Evolutionary conservation across 2,329 filamentous ascomycete genomes (phyloP).

Genomic region (Exophiala xenobiotica): DNA sequence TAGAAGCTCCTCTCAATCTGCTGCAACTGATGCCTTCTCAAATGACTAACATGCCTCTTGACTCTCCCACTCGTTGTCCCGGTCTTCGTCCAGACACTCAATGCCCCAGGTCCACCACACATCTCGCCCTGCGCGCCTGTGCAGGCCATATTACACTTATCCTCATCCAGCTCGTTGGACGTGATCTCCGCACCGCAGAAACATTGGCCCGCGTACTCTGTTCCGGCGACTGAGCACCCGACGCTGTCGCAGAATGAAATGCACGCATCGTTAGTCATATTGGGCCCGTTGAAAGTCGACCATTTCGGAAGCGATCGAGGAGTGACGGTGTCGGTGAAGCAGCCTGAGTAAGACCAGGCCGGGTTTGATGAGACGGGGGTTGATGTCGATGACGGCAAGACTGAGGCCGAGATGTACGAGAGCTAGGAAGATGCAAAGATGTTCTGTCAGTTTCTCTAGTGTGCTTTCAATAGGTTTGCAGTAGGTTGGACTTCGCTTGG

Average conservation of each 20-base stretch:
- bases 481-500: too few species aligned
- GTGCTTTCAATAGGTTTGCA: too few species aligned
- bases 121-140: slow-evolving; percentile 47
- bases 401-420: not conserved
- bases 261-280: slow-evolving; percentile 49
- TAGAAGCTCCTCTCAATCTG: too few species aligned
- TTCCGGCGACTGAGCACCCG: slow-evolving; percentile 51
- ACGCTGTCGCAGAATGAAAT: slow-evolving; percentile 49
- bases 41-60: slow-evolving; percentile 13
- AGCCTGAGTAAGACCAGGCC: slow-evolving; percentile 37
- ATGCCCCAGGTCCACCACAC: slow-evolving; percentile 49
- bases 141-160: slow-evolving; percentile 31
- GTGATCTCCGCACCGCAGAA: slow-evolving; percentile 45
- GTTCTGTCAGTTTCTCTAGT: too few species aligned
- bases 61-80: slow-evolving; percentile 3
- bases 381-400: slow-evolving; percentile 3
- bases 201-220: slow-evolving; percentile 51
- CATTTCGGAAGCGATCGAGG: slow-evolving; percentile 44
- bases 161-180: slow-evolving; percentile 13
- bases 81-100: slow-evolving; percentile 24
- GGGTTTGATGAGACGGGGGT: slow-evolving; percentile 6
- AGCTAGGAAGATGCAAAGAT: too few species aligned
- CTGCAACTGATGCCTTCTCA: not conserved
- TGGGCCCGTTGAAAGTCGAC: slow-evolving; percentile 41
- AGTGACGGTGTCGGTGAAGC: slow-evolving; percentile 42